Conservation (phyloP, 2,329 filamentous ascomycete species). For the Achaetomium macrosporum region DNA sequence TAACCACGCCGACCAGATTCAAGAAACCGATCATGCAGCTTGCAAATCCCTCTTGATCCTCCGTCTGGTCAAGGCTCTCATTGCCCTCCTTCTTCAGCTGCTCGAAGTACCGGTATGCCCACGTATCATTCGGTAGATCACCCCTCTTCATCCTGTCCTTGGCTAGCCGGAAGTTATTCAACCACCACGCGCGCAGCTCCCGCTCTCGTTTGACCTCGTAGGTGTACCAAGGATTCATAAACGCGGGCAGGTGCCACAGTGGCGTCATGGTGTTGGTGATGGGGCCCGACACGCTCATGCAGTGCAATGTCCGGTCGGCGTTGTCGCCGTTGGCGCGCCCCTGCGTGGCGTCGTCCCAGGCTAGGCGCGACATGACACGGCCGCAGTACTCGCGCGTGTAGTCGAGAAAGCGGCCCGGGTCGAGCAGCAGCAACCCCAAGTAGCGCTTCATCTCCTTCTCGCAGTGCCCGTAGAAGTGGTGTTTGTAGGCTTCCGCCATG, state of each 20-base stretch:
- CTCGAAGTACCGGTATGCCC: conserved; percentile 44
- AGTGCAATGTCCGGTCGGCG: conserved; percentile 42
- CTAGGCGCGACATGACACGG: conserved; percentile 44
- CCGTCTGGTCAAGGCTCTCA: conserved; percentile 34
- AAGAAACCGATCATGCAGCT: conserved; percentile 48
- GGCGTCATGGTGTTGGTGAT: conserved; percentile 46
- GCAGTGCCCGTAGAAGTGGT: conserved; percentile 44
- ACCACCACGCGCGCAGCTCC: conserved; percentile 42
- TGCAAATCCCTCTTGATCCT: conserved; percentile 41
- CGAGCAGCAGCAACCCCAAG: conserved; percentile 41
- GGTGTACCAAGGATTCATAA: conserved; percentile 44
- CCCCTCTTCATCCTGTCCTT: conserved; percentile 37
- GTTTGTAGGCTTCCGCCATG: conserved; percentile 33
- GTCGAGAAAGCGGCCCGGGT: conserved; percentile 40
- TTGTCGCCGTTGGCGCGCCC: conserved; percentile 41
- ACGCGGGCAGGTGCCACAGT: conserved; percentile 40
- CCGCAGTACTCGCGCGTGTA: conserved; percentile 45
- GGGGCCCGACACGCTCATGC: conserved; percentile 48
- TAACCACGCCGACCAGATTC: conserved; percentile 46
- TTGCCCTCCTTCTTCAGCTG: conserved; percentile 38
- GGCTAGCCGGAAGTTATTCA: conserved; percentile 36
- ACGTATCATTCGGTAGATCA: conserved; percentile 40
- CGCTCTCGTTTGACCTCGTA: conserved; percentile 40
- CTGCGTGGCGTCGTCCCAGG: conserved; percentile 45
- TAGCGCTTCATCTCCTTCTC: conserved; percentile 42